phyloP scores from a whole-genome alignment of 23 red algal genomes.

The Cyanidium caldarium region DNA sequence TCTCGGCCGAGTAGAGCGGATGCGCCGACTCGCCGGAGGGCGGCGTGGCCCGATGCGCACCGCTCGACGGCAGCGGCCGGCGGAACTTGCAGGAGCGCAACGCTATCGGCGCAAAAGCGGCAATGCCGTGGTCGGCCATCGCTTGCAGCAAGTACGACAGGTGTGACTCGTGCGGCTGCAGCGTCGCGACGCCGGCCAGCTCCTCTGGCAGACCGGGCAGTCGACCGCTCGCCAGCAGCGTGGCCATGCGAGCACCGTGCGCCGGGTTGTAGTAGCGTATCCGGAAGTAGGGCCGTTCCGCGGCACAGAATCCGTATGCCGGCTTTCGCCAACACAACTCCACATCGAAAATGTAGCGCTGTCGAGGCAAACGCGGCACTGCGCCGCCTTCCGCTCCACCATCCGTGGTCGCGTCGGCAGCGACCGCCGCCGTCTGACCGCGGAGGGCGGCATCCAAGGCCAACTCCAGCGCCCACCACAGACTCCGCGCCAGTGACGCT shows the following conservation, averaged over 20 bases:
- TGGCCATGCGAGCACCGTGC: constrained; percentile 29
- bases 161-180: constrained; percentile 54
- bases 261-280: constrained; percentile 35
- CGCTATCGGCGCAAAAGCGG: constrained; percentile 62
- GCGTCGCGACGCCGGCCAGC: constrained; percentile 5
- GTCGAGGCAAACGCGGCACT: not conserved
- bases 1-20: not conserved
- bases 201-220: too few species aligned
- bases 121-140: constrained; percentile 47
- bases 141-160: constrained; percentile 55
- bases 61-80: constrained; percentile 18
- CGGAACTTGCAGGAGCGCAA: constrained; percentile 35
- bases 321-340: constrained; percentile 17
- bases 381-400: not conserved
- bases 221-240: constrained; percentile 3
- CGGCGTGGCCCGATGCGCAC: not conserved
- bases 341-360: constrained; percentile 42
- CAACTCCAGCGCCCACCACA: constrained; percentile 13
- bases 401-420: not conserved
- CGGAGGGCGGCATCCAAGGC: not conserved
- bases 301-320: constrained; percentile 60
- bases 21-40: too few species aligned
- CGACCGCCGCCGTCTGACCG: not conserved
- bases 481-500: not conserved
- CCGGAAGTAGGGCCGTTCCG: constrained; percentile 19